phyloP scores from a whole-genome alignment of 495 filamentous ascomycete species.

The Podospora australis region DNA sequence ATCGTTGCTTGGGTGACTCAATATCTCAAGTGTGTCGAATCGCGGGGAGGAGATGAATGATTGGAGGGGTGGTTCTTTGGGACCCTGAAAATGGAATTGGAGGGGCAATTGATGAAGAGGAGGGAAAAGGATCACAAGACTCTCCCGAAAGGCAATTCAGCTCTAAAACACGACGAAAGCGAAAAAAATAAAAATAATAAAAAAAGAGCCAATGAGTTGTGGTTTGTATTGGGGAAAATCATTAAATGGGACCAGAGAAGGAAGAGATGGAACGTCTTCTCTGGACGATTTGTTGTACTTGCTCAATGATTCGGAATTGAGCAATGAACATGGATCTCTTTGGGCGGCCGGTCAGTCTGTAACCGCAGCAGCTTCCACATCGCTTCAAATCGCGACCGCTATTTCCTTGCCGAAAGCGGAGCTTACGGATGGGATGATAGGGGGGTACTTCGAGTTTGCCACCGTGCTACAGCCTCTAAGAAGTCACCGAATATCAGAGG shows the following conservation, averaged over 20 bases:
- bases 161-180: too few species aligned
- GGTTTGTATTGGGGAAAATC: too few species aligned
- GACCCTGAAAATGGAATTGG: not conserved
- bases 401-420: not conserved
- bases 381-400: not conserved
- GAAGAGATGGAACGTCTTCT: not conserved
- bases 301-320: not conserved
- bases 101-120: slow-evolving; percentile 8
- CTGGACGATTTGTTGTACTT: not conserved
- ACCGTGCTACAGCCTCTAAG: too few species aligned
- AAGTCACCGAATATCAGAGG: too few species aligned
- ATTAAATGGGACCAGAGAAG: too few species aligned
- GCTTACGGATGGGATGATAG: not conserved
- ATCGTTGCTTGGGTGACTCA: not conserved
- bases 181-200: too few species aligned
- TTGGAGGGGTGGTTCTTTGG: not conserved
- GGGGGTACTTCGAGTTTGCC: not conserved
- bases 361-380: too few species aligned
- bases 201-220: too few species aligned
- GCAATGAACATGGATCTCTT: too few species aligned
- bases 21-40: not conserved
- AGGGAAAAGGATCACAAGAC: not conserved
- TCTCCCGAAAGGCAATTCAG: not conserved
- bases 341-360: not conserved
- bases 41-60: not conserved